Conservation (phyloP, 2,329 filamentous ascomycete species). For the Sclerotinia glacialis region DNA sequence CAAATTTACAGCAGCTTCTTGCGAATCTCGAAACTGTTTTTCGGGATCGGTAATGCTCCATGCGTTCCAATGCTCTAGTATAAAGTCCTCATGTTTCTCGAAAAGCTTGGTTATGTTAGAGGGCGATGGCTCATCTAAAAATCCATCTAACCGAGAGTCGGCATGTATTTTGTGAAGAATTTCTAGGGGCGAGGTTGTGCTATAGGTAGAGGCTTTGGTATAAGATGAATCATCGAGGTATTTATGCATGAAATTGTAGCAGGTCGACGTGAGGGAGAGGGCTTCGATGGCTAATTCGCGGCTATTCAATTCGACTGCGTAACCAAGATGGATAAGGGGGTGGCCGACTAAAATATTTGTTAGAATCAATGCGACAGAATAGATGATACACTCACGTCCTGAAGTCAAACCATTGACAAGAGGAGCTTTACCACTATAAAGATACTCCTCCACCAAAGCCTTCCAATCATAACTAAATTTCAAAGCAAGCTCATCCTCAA, state of each 20-base stretch:
- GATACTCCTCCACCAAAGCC: constrained; percentile 68
- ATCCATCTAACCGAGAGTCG: constrained; percentile 67
- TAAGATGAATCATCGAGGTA: constrained; percentile 72
- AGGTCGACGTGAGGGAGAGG: constrained; percentile 62
- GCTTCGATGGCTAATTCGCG: constrained; percentile 88
- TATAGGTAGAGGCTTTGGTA: constrained; percentile 60
- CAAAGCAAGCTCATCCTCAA: constrained; percentile 82
- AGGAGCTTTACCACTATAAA: constrained; percentile 72
- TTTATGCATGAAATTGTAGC: constrained; percentile 60
- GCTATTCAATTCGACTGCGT: constrained; percentile 83
- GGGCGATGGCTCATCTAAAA: constrained; percentile 58
- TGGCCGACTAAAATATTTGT: constrained; percentile 64
- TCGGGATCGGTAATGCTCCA: constrained; percentile 71
- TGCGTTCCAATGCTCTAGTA: constrained; percentile 88
- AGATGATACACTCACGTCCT: constrained; percentile 59
- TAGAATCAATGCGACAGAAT: constrained; percentile 33
- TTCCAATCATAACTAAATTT: constrained; percentile 78
- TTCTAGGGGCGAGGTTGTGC: constrained; percentile 61
- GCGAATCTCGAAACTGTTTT: constrained; percentile 72
- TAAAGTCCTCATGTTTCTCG: constrained; percentile 61
- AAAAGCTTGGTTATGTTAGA: constrained; percentile 69
- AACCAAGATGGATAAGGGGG: constrained; percentile 91
- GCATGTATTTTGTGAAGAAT: constrained; percentile 66
- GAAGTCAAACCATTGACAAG: constrained; percentile 77
- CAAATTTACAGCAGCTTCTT: constrained; percentile 59